A percentile compares a stretch with the other conserved stretches of the same genome.
Evolutionary conservation across 345 rosid genomes (phyloP).

Genomic region (Aurinia saxatilis): DNA sequence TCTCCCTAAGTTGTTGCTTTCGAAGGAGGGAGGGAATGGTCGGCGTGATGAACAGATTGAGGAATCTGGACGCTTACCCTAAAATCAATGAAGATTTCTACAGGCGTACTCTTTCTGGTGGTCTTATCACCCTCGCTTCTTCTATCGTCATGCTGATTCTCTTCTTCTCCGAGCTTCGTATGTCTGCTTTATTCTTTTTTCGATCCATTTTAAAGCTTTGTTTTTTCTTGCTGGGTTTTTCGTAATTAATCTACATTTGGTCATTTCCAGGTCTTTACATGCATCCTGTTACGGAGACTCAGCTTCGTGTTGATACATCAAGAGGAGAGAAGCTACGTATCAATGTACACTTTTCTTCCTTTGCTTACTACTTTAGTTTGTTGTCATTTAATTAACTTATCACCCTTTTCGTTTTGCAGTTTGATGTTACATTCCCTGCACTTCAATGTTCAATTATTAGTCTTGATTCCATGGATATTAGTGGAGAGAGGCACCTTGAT

Average conservation of each 20-base stretch:
- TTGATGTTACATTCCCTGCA: conserved; percentile 89
- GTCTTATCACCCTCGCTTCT: conserved; percentile 70
- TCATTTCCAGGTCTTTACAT: conserved; percentile 60
- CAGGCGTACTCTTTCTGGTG: conserved; percentile 82
- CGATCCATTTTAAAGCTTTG: not conserved
- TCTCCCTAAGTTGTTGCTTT: conserved; percentile 9
- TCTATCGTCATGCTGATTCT: conserved; percentile 53
- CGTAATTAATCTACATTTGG: not conserved
- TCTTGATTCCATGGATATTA: conserved; percentile 93
- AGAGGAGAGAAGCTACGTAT: conserved; percentile 88
- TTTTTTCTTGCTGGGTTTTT: conserved; percentile 2
- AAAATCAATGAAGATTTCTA: conserved; percentile 86
- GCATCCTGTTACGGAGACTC: conserved; percentile 85
- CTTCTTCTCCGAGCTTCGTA: conserved; percentile 69
- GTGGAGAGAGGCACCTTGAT: conserved; percentile 95
- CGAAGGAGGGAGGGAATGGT: conserved; percentile 31
- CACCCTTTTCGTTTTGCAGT: conserved; percentile 39
- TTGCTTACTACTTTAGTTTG: not conserved
- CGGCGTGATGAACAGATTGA: conserved; percentile 41
- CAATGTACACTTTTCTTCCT: conserved; percentile 41
- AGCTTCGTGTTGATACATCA: conserved; percentile 95
- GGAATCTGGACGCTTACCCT: conserved; percentile 79
- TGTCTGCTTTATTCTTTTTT: not conserved
- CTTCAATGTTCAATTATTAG: conserved; percentile 90
- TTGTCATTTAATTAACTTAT: not conserved